Base-by-base conservation (phyloP, 179 eudicot genomes). In the Spergularia azorica region DNA sequence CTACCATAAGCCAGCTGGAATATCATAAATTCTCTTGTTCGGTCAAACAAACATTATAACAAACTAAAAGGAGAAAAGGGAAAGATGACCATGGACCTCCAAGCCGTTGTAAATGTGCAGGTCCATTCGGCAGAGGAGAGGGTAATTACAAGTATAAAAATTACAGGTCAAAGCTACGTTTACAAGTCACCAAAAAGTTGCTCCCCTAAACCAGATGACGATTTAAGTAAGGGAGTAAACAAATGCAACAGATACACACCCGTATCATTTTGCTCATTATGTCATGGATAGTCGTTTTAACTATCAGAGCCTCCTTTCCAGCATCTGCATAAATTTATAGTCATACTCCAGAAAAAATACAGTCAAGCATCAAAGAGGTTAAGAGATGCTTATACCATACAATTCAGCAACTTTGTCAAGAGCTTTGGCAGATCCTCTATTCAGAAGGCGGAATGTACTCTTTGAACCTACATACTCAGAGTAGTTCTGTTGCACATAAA, bases 381-480 rank as follows among this genome's bases (percentile, higher is more conserved):
- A 65, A 83, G 71, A 70, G 68, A 71, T 55, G 63, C 39, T 64
- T 71, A 80, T 88, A 95, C 99, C 99, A 87, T 95, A 93, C 84
- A 95, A 79, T 86, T 93, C 99, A 60, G 95, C 97, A 79, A 95
- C 99, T 93, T 95, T 95, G 80, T 95, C 97, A 41, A 95, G 97
- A 58, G 99, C 99, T 90, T 95, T 95, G 69, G 99, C 99, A 81
- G 99, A 95, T 43, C 99, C 99, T 83, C 99, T 90, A 79, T 95
- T 95, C 65, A 93, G 94, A 70, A 95, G 94, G 81, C 97, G 99
- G 66, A 95, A 95, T 71, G 99, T 90, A 83, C 97, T 95, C 81
- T 90, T 93, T 63, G 89, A 89, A 41, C 99, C 99, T 73, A 91
- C 97, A 80, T 90, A 88, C 46, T 89, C 95, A 43, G 95, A 87